phyloP scores from a whole-genome alignment of 2,329 filamentous ascomycete genomes.

The Niveomyces coronatus region DNA sequence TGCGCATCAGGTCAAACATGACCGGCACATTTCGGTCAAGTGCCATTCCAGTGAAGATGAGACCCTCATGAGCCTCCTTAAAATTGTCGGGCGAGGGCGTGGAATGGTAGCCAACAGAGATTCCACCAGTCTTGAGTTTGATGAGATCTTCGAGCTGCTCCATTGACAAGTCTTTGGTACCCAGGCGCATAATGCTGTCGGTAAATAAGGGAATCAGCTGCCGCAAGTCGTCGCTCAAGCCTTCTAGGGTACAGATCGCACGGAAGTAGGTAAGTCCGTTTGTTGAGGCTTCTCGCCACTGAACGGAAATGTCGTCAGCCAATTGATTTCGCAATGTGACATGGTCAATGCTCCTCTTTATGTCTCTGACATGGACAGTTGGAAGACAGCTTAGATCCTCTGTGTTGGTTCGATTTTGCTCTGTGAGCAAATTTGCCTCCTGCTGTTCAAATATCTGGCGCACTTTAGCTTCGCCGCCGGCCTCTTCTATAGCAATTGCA shows the following conservation, averaged over 20 bases:
- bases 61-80: conserved; percentile 62
- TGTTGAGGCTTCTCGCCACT: conserved; percentile 88
- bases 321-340: conserved; percentile 52
- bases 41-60: conserved; percentile 77
- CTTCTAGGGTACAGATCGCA: conserved; percentile 69
- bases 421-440: conserved; percentile 68
- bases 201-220: conserved; percentile 82
- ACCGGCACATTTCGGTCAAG: conserved; percentile 81
- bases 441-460: conserved; percentile 62
- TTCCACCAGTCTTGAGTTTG: conserved; percentile 89
- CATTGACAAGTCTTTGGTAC: conserved; percentile 80
- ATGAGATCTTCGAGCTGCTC: conserved; percentile 93
- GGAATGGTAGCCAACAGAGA: conserved; percentile 77
- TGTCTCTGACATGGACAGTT: conserved; percentile 80
- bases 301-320: conserved; percentile 56
- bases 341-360: conserved; percentile 64
- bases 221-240: conserved; percentile 74
- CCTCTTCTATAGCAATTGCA: conserved; percentile 53
- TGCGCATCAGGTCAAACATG: conserved; percentile 80
- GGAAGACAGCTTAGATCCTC: conserved; percentile 83
- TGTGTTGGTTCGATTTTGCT: conserved; percentile 75
- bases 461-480: conserved; percentile 62
- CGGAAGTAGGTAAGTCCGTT: conserved; percentile 96
- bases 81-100: conserved; percentile 67
- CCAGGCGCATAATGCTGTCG: conserved; percentile 85